Evolutionary conservation across 225 moss, liverwort and hornwort genomes (phyloP).

Genomic region (Rhytidiadelphus loreus): DNA sequence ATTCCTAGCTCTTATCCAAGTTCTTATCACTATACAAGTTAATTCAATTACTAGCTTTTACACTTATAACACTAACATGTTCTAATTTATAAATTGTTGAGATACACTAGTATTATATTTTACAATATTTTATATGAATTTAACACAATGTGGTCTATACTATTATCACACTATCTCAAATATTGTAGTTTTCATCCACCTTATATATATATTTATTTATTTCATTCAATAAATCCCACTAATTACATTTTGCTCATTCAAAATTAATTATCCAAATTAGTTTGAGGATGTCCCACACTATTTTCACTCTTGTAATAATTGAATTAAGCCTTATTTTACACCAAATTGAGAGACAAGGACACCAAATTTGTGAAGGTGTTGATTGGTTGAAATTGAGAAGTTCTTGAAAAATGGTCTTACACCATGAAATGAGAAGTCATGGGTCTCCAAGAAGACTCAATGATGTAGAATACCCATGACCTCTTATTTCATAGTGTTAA

Average conservation of each 20-base stretch:
- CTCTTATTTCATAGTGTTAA: too few relatives aligned
- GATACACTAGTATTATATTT: rapidly evolving
- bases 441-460: neutral
- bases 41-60: neutral
- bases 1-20: neutral
- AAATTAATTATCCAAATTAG: neutral
- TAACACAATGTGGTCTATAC: neutral
- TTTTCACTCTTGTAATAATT: neutral
- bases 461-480: rapidly evolving
- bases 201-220: neutral
- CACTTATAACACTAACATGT: rapidly evolving
- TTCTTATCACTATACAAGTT: neutral
- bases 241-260: neutral
- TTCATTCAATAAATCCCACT: neutral
- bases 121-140: neutral
- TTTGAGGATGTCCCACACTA: neutral
- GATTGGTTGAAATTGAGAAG: neutral
- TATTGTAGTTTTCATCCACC: neutral
- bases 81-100: rapidly evolving
- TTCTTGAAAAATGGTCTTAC: neutral
- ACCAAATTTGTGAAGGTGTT: neutral
- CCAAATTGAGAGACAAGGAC: rapidly evolving
- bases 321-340: neutral
- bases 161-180: neutral
- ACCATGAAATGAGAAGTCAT: neutral